Evolutionary conservation across 176 grass and related monocot genomes (phyloP).

Genomic region (Eremochloa ophiuroides): DNA sequence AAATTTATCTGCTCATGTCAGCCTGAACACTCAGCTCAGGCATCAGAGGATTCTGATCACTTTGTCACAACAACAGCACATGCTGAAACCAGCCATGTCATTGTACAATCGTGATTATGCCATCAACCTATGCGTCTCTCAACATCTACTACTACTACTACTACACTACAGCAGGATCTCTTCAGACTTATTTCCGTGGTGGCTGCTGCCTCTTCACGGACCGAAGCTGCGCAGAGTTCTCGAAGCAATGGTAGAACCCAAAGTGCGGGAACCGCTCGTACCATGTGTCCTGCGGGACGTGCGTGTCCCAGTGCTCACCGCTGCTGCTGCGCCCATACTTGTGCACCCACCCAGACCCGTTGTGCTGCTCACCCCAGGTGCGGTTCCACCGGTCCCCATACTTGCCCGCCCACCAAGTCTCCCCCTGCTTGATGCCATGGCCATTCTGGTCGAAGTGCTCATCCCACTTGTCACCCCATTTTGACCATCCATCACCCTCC

Average conservation of each 20-base stretch:
- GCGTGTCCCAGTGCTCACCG: slow-evolving; percentile 93
- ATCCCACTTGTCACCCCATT: slow-evolving; percentile 97
- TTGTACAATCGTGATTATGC: not conserved
- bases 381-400: slow-evolving; percentile 83
- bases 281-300: slow-evolving; percentile 73
- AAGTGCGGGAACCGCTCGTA: slow-evolving; percentile 82
- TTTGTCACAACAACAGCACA: not conserved
- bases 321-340: slow-evolving; percentile 91
- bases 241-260: slow-evolving; percentile 79
- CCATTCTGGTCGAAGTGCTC: slow-evolving; percentile 57
- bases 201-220: slow-evolving; percentile 43
- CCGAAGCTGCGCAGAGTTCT: slow-evolving; percentile 79
- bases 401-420: slow-evolving; percentile 91
- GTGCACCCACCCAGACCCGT: slow-evolving; percentile 77
- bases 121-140: slow-evolving; percentile 11
- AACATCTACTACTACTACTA: not conserved
- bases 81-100: not conserved
- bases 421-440: slow-evolving; percentile 72
- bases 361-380: slow-evolving; percentile 93
- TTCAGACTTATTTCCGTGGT: not conserved
- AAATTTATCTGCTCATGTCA: not conserved
- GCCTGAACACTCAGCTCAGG: slow-evolving; percentile 2
- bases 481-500: slow-evolving; percentile 68
- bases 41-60: not conserved
- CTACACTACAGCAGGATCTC: not conserved